These are phyloP conservation scores for Olyra latifolia DNA, from an alignment of 176 grass and related monocot genomes.

Conservation along the genomic window DNA sequence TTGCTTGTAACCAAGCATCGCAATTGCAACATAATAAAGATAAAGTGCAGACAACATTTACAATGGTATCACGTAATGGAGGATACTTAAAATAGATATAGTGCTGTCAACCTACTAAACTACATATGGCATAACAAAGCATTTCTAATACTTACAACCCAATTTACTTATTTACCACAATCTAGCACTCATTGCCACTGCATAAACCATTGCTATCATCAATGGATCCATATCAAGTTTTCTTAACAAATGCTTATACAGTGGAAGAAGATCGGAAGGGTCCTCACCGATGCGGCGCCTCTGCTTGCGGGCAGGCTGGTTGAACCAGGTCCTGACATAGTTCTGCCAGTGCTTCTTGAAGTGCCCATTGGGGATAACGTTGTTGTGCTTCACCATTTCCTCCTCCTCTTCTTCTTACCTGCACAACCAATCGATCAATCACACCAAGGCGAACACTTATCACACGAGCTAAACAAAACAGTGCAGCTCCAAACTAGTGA, in stretches of 20 bases:
- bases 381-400: conserved; percentile 93
- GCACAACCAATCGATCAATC: background rate
- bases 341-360: conserved; percentile 95
- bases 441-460: background rate
- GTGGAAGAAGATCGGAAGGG: background rate
- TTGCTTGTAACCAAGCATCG: background rate
- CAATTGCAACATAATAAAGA: background rate
- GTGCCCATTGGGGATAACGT: conserved; percentile 79
- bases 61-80: background rate
- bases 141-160: background rate
- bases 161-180: background rate
- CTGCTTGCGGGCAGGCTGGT: conserved; percentile 85
- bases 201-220: background rate
- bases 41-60: background rate
- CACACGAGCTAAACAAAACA: background rate
- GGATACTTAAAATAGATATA: background rate
- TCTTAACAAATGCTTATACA: background rate
- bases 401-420: conserved; percentile 40
- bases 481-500: background rate
- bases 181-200: background rate
- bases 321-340: conserved; percentile 88
- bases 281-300: conserved; percentile 68
- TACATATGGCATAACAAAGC: background rate
- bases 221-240: background rate
- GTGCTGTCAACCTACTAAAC: background rate